Evolutionary conservation across 495 filamentous ascomycete genomes (phyloP), one percentile per base, ranked within the genome.

Genomic region (Chaetomidium leptoderma): DNA sequence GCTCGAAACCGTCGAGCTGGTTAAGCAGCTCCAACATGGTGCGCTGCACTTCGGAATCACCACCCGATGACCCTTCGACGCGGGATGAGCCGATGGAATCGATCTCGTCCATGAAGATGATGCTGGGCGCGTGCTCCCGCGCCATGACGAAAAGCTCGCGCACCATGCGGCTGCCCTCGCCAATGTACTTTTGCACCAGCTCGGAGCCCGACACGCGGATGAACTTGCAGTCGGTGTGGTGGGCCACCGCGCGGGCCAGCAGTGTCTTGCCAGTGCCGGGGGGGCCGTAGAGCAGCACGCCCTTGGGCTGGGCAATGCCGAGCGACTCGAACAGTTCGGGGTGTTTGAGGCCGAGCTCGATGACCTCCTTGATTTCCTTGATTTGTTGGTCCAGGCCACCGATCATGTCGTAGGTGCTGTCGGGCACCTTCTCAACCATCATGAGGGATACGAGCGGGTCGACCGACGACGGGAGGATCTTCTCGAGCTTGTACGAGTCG

Each of bases 41-140:
- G 54, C 93, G 87, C 73, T 99, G 93, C 56, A 99, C 93, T 74
- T 99, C 93, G n/a, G 91, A 96, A 69, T 99, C 93, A 66, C 95
- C 93, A 37, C 91, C 91, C 14, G 89, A 92, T 48, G 87, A 92
- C 2, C 91, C 92, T 63, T 99, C 93, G 59, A 99, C 95, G 63
- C 93, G 89, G 46, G 91, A 95, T 7, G 91, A 96, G 32, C 95
- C 93, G 76, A 99, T 99, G 58, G 89, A 95, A 74, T 99, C 93
- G 76, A 99, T 97, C 72, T 99, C 93, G 76, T 99, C 93, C 92
- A 99, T 99, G 79, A 99, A 99, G 74, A 99, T 99, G 70, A 99
- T 99, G 66, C 89, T 95, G n/a, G 93, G 93, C 0, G 93, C 95
- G 67, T 99, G 95, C 73, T 99, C 93, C 69, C 93, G 82, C 17